Percentiles rank a stretch among this genome's conserved stretches.
Conservation (phyloP, 495 filamentous ascomycete species). For the Cairneyella variabilis region DNA sequence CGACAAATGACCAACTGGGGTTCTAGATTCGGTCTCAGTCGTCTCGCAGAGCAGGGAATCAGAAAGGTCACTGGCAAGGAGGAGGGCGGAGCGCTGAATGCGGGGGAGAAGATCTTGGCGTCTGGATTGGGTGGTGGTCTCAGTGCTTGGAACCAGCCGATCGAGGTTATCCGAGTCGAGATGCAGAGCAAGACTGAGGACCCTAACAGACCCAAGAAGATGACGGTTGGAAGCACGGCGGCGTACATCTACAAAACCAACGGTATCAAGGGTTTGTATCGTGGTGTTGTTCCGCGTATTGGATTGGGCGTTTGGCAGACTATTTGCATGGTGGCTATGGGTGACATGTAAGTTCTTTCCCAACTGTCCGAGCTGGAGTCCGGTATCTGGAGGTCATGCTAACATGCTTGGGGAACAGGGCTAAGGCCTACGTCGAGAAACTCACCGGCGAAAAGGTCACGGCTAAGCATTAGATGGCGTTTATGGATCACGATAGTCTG, state of each 20-base stretch:
- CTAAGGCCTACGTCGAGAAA: slow-evolving; percentile 96
- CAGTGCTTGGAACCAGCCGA: slow-evolving; percentile 98
- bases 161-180: slow-evolving; percentile 98
- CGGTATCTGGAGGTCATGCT: too few species aligned
- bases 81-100: slow-evolving; percentile 67
- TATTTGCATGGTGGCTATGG: slow-evolving; percentile 98
- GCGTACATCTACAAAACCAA: slow-evolving; percentile 89
- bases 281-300: slow-evolving; percentile 89
- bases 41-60: slow-evolving; percentile 87
- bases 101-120: slow-evolving; percentile 85
- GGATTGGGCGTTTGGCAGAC: slow-evolving; percentile 98
- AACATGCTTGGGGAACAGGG: slow-evolving; percentile 50
- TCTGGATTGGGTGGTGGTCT: slow-evolving; percentile 87
- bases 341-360: slow-evolving; percentile 80
- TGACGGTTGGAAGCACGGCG: slow-evolving; percentile 91
- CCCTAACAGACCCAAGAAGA: slow-evolving; percentile 95
- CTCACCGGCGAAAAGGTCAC: slow-evolving; percentile 91
- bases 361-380: background rate
- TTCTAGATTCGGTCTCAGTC: slow-evolving; percentile 86
- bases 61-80: slow-evolving; percentile 77
- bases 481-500: slow-evolving; percentile 4
- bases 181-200: slow-evolving; percentile 99
- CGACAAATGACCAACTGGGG: slow-evolving; percentile 99
- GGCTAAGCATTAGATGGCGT: slow-evolving; percentile 80
- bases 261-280: slow-evolving; percentile 90